Percentiles rank a stretch among this genome's conserved stretches.
Conservation (phyloP, 768 basidiomycete species). For the Strobilomyces confusus region DNA sequence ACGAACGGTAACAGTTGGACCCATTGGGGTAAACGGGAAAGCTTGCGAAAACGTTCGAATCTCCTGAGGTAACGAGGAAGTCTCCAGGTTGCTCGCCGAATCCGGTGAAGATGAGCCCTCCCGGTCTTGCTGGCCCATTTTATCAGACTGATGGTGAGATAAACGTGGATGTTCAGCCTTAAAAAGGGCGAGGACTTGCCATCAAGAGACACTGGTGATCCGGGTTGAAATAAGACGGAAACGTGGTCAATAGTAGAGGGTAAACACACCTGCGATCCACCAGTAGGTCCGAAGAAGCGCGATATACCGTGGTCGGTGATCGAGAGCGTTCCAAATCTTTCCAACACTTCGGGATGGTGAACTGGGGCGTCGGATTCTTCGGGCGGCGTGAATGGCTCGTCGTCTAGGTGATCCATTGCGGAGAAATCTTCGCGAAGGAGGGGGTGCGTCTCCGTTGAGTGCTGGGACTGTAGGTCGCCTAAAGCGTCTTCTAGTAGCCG, state of each 20-base stretch:
- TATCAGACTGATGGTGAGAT: slow-evolving; percentile 25
- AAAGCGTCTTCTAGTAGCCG: slow-evolving; percentile 62
- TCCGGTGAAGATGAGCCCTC: slow-evolving; percentile 22
- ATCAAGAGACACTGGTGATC: slow-evolving; percentile 32
- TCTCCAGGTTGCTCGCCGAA: slow-evolving; percentile 26
- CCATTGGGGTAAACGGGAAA: slow-evolving; percentile 64
- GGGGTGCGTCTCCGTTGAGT: slow-evolving; percentile 54
- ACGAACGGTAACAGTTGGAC: slow-evolving; percentile 42
- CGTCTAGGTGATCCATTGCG: slow-evolving; percentile 28
- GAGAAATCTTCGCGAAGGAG: slow-evolving; percentile 53
- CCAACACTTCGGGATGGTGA: slow-evolving; percentile 42
- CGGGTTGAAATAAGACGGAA: slow-evolving; percentile 10
- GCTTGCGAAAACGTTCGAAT: slow-evolving; percentile 49
- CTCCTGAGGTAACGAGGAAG: slow-evolving; percentile 29
- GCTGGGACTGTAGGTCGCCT: slow-evolving; percentile 43
- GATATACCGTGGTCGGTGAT: slow-evolving; percentile 58
- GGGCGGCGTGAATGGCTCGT: slow-evolving; percentile 20
- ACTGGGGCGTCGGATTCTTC: slow-evolving; percentile 18
- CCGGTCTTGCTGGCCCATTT: slow-evolving; percentile 10
- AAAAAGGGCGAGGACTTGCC: slow-evolving; percentile 19
- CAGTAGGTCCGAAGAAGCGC: slow-evolving; percentile 65
- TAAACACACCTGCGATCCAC: slow-evolving; percentile 58
- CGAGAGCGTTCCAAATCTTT: slow-evolving; percentile 57
- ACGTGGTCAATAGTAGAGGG: slow-evolving; percentile 1
- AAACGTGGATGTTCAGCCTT: background rate